Percentiles rank a stretch among this genome's conserved stretches.
Evolutionary conservation across 805 yeast genomes (phyloP).

Genomic region (Ogataea haglerorum): DNA sequence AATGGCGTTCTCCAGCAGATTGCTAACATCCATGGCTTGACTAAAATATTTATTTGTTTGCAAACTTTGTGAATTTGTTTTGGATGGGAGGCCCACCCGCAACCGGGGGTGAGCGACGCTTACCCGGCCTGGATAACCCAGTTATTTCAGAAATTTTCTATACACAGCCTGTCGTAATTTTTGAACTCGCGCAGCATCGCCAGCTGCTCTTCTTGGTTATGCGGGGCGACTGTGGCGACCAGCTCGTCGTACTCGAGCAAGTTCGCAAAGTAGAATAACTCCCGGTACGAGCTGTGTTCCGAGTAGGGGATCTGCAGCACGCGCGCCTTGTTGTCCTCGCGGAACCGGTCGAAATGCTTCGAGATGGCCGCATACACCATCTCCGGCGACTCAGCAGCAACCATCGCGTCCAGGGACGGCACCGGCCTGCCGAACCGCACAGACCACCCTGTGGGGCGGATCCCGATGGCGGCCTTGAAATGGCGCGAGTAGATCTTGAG

Average conservation of each 20-base stretch:
- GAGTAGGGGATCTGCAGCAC: slow-evolving; percentile 61
- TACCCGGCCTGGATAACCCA: slow-evolving; percentile 4
- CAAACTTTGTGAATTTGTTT: slow-evolving; percentile 8
- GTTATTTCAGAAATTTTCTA: slow-evolving; percentile 15
- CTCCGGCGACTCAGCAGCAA: slow-evolving; percentile 13
- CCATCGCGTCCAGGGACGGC: slow-evolving; percentile 11
- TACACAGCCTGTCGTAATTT: slow-evolving; percentile 12
- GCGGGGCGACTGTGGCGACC: slow-evolving; percentile 74
- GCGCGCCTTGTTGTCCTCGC: slow-evolving; percentile 18
- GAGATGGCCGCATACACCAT: slow-evolving; percentile 15
- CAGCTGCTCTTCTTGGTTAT: slow-evolving; percentile 15
- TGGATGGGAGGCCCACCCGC: not conserved
- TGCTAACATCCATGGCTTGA: slow-evolving; percentile 55
- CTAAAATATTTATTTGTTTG: slow-evolving; percentile 7
- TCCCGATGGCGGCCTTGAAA: slow-evolving; percentile 64
- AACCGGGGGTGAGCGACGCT: not conserved
- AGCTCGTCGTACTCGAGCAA: slow-evolving; percentile 48
- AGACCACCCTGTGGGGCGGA: slow-evolving; percentile 92
- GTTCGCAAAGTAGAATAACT: slow-evolving; percentile 63
- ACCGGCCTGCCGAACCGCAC: slow-evolving; percentile 35
- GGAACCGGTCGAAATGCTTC: slow-evolving; percentile 17
- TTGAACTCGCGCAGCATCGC: slow-evolving; percentile 12
- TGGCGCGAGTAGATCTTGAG: slow-evolving; percentile 43
- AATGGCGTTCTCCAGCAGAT: slow-evolving; percentile 76
- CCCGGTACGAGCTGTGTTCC: slow-evolving; percentile 90